Base-by-base conservation (phyloP, 345 rosid genomes). In the Eucalyptus decipiens region DNA sequence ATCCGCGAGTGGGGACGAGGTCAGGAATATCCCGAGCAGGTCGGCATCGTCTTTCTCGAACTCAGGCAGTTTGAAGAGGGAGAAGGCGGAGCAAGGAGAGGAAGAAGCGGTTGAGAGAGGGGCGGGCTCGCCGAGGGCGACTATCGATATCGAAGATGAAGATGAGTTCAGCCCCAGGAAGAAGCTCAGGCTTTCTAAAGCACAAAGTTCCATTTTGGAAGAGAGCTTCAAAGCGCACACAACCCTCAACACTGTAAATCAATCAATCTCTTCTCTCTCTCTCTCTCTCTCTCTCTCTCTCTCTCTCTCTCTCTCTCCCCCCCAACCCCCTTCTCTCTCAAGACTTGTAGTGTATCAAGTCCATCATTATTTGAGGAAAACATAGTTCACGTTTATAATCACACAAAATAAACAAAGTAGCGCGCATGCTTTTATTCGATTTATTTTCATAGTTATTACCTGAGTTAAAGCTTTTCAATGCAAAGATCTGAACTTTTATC, bases 111-210 rank as follows among this genome's bases (percentile, higher is more conserved):
- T 37, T 26, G 89, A 47, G 42, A 21, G 58, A 58, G 76, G 47
- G 85, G 58, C 48, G 62, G 81, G 13, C 43, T n/a, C 69, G 85
- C 50, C 60, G 52, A 47, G 42, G 60, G 69, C 26, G 87, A 56
- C 69, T 40, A 42, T 21, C 23, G 67, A 88, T 5, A 87, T 86
- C 7, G 90, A 89, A n/a, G 88, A 85, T n/a, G 89, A 90, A 48
- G 89, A 88, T 17, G 80, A 86, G 54, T 28, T 51, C 58, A 69
- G 88, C 54, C 89, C 89, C 10, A 88, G 88, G 91, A 90, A 90
- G 86, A 90, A 90, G 62, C 89, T 88, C 19, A 90, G 89, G 85
- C 88, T 90, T 60, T 88, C 91, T 30, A 90, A 67, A 47, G 86
- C 86, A 56, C 89, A 90, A 69, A 67, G 85, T 86, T 85, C 80